Evolutionary conservation across 1,284 basidiomycete species (phyloP), one percentile per base, ranked within the genome.

Genomic region (Puccinia triticina): DNA sequence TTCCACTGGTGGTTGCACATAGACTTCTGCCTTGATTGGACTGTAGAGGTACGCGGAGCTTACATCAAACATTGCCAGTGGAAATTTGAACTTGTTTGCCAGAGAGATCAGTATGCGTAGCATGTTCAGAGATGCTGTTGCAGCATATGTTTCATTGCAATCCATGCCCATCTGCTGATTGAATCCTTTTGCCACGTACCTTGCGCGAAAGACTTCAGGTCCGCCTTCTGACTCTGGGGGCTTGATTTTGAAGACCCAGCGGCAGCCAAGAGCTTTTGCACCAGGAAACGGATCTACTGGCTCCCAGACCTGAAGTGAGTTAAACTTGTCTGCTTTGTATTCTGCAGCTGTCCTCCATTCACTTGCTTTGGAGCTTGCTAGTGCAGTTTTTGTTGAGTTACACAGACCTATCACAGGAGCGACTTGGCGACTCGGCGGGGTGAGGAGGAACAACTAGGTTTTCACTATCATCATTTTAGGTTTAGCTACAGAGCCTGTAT

Each of bases 211-310:
- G 21, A 40, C 57, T n/a, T 67, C 32, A 29, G 4, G 14, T 4
- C 7, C 12, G 7, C 40, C 40, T 7, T 43, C 40, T 29, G n/a
- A 16, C 14, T 11, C 29, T n/a, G n/a, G 67, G 43, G 0, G 23
- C 12, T 79, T 69, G 7, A 66, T 66, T 0, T 12, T 1, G 29
- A 79, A 79, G 5, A 79, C 77, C 77, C 77, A 79, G 2, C 66
- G 43, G 10, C 14, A 2, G 0, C 66, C 77, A 2, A 72, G 43
- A 18, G 26, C 69, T 34, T 72, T 72, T 10, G 26, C 8, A 2
- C 69, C 69, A 3, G 3, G 1, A 5, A 3, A 4, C 7, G 69
- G 3, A 7, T 1, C 2, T 4, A 72, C 26, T 3, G 43, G 11
- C 1, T 11, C 26, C 69, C 69, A 72, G 2, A 72, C 69, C 21